Evolutionary conservation across 805 yeast genomes (phyloP).

Genomic region (Candida loeiensis): DNA sequence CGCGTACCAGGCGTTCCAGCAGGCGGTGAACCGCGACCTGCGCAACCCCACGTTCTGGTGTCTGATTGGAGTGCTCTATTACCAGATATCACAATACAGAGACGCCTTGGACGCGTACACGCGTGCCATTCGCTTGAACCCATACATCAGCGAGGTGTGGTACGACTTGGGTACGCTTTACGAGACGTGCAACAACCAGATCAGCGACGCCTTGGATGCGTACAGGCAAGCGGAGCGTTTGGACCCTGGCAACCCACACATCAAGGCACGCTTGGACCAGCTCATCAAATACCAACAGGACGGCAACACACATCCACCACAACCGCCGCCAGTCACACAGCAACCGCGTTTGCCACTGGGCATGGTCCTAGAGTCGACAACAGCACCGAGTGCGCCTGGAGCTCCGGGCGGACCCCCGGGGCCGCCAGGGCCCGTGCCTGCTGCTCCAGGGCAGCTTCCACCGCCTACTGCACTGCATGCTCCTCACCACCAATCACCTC

Average conservation of each 20-base stretch:
- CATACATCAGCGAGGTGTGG: constrained; percentile 97
- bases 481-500: constrained; percentile 8
- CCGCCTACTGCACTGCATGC: constrained; percentile 9
- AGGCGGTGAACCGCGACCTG: constrained; percentile 94
- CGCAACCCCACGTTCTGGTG: constrained; percentile 99
- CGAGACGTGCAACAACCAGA: constrained; percentile 95
- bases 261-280: constrained; percentile 87
- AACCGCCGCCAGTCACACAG: constrained; percentile 64
- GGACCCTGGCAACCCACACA: constrained; percentile 92
- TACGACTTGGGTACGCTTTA: constrained; percentile 95
- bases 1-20: constrained; percentile 98
- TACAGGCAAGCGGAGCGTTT: constrained; percentile 93
- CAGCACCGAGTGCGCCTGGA: constrained; percentile 19
- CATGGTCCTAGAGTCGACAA: constrained; percentile 53
- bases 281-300: constrained; percentile 69
- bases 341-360: constrained; percentile 62
- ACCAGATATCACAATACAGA: constrained; percentile 92
- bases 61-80: constrained; percentile 90
- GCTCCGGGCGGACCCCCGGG: constrained; percentile 11
- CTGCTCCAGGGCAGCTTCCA: constrained; percentile 14
- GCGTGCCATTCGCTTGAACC: constrained; percentile 91
- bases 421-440: constrained; percentile 1
- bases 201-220: constrained; percentile 93
- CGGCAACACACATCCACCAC: constrained; percentile 60
- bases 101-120: constrained; percentile 98